Evolutionary conservation across 148 eudicot species (phyloP).

Genomic region (Beta vulgaris): DNA sequence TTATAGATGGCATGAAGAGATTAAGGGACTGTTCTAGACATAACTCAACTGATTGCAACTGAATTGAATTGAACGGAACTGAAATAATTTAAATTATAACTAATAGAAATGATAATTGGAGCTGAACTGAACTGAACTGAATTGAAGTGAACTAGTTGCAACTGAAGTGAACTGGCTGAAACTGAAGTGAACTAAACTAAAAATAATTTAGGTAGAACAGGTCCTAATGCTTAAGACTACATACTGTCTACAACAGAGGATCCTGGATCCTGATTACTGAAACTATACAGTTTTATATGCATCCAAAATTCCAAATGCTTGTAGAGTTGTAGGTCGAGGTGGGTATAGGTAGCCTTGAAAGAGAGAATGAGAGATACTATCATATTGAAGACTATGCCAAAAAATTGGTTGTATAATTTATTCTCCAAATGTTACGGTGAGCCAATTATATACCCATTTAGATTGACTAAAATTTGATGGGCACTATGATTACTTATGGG

Average conservation of each 20-base stretch:
- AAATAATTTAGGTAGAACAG: too few species aligned
- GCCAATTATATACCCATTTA: background rate
- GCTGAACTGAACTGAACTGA: too few species aligned
- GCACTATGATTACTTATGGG: background rate
- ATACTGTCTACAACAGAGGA: background rate
- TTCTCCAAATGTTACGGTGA: background rate
- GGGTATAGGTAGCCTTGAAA: background rate
- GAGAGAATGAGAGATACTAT: background rate
- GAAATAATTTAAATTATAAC: too few species aligned
- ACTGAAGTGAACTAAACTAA: too few species aligned
- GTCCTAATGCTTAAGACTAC: background rate
- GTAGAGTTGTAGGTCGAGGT: background rate
- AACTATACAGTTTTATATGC: too few species aligned
- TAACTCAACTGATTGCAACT: too few species aligned
- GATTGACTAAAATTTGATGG: background rate
- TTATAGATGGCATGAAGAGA: background rate
- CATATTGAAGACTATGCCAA: background rate
- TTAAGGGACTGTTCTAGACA: too few species aligned
- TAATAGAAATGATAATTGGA: too few species aligned
- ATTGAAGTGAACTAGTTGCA: too few species aligned
- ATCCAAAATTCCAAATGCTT: background rate
- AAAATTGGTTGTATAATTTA: too few species aligned
- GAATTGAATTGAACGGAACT: too few species aligned
- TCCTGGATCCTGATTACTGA: background rate
- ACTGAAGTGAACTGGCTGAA: too few species aligned